These are phyloP conservation scores for Acer negundo DNA, from an alignment of 345 rosid genomes.

Conservation along the genomic window DNA sequence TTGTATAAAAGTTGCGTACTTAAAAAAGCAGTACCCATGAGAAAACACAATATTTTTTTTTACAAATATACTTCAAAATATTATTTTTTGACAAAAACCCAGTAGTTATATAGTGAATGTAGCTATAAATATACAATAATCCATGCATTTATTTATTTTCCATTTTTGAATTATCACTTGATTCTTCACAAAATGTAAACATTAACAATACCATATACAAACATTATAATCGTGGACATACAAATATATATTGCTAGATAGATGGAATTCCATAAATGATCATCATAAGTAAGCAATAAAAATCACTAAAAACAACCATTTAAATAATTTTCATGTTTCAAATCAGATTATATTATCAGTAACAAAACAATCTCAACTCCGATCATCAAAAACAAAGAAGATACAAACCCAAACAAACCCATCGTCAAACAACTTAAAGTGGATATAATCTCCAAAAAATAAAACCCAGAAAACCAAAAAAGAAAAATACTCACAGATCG, in stretches of 20 bases:
- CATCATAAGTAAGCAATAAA: background rate
- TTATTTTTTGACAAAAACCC: conserved; percentile 17
- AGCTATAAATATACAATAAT: conserved; percentile 24
- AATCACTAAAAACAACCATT: too few species aligned
- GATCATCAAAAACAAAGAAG: conserved; percentile 32
- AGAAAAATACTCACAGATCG: conserved; percentile 54
- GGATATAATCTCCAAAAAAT: conserved; percentile 18
- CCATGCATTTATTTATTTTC: conserved; percentile 18
- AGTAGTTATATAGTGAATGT: conserved; percentile 30
- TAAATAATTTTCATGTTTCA: background rate
- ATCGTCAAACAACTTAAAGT: conserved; percentile 27
- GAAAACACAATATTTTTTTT: background rate
- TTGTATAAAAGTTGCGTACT: conserved; percentile 11
- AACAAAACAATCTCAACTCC: conserved; percentile 19
- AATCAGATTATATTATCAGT: conserved; percentile 17
- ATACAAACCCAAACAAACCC: conserved; percentile 20
- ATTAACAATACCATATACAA: background rate
- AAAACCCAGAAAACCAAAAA: conserved; percentile 20
- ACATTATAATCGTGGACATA: background rate
- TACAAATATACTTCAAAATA: background rate
- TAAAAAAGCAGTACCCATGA: conserved; percentile 25
- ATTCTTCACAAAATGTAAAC: conserved; percentile 12
- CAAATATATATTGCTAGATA: background rate
- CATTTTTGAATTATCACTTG: conserved; percentile 21
- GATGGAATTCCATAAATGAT: background rate